Evolutionary conservation across 1,284 basidiomycete species (phyloP).

Genomic region (Malassezia obtusa): DNA sequence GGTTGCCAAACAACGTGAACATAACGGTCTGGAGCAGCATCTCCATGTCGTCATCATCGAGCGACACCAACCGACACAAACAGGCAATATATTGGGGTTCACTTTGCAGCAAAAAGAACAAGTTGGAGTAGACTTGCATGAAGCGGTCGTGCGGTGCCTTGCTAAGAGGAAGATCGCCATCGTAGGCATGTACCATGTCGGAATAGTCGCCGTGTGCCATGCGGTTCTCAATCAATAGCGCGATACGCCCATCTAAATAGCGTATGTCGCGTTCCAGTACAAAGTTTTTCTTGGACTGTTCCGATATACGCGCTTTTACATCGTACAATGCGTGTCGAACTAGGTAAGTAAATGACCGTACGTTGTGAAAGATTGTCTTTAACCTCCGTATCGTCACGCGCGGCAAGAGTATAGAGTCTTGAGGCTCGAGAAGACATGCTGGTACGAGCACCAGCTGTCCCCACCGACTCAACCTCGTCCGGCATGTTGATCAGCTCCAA

Average conservation of each 20-base stretch:
- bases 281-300: constrained; percentile 99
- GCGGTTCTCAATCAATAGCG: constrained; percentile 90
- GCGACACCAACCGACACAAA: constrained; percentile 88
- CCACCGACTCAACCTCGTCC: no score
- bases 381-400: neutral
- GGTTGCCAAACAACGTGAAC: constrained; percentile 99
- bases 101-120: constrained; percentile 95
- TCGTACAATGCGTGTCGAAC: constrained; percentile 92
- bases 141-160: constrained; percentile 72
- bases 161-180: constrained; percentile 57
- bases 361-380: neutral
- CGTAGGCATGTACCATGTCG: constrained; percentile 56
- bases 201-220: constrained; percentile 77
- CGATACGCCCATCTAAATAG: constrained; percentile 94
- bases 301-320: constrained; percentile 91
- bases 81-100: constrained; percentile 94
- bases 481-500: no score
- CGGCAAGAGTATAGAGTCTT: neutral
- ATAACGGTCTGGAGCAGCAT: constrained; percentile 98
- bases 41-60: constrained; percentile 74
- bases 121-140: constrained; percentile 87
- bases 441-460: no score
- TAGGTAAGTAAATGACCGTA: constrained; percentile 39
- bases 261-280: constrained; percentile 95
- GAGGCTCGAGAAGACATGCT: neutral